A percentile compares a stretch with the other conserved stretches of the same genome.
phyloP scores from a whole-genome alignment of 345 rosid genomes.

The Trapa bicornis region DNA sequence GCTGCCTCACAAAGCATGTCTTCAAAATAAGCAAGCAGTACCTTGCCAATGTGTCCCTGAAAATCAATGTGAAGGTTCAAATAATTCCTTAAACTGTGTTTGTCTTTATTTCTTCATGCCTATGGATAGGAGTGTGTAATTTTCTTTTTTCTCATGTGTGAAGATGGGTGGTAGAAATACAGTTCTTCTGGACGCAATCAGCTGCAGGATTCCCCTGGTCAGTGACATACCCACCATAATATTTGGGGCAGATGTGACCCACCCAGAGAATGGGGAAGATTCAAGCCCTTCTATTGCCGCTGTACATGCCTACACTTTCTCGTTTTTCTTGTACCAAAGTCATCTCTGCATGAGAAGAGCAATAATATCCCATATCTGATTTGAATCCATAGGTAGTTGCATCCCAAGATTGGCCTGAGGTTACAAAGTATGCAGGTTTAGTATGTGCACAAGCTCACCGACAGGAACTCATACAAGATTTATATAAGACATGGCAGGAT shows the following conservation, averaged over 20 bases:
- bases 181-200: constrained; percentile 88
- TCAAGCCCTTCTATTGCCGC: constrained; percentile 99
- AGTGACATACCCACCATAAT: constrained; percentile 97
- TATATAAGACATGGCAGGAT: constrained; percentile 98
- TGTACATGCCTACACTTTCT: constrained; percentile 23
- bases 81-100: neutral
- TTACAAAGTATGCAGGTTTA: constrained; percentile 90
- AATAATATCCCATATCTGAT: neutral
- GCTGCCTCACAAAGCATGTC: constrained; percentile 94
- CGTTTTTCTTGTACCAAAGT: neutral
- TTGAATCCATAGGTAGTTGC: constrained; percentile 67
- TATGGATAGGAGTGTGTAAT: too few relatives aligned
- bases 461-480: constrained; percentile 94
- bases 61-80: constrained; percentile 92
- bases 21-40: constrained; percentile 97
- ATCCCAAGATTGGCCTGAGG: constrained; percentile 99
- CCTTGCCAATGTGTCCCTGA: constrained; percentile 86
- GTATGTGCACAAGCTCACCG: constrained; percentile 99
- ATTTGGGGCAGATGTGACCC: constrained; percentile 98
- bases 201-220: constrained; percentile 92
- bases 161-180: constrained; percentile 99
- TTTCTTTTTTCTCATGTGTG: constrained; percentile 2
- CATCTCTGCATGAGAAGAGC: neutral
- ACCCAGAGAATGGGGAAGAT: constrained; percentile 99
- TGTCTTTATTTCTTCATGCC: too few relatives aligned